Base-by-base conservation (phyloP, 2,329 filamentous ascomycete species). In the Aspergillus sp. region DNA sequence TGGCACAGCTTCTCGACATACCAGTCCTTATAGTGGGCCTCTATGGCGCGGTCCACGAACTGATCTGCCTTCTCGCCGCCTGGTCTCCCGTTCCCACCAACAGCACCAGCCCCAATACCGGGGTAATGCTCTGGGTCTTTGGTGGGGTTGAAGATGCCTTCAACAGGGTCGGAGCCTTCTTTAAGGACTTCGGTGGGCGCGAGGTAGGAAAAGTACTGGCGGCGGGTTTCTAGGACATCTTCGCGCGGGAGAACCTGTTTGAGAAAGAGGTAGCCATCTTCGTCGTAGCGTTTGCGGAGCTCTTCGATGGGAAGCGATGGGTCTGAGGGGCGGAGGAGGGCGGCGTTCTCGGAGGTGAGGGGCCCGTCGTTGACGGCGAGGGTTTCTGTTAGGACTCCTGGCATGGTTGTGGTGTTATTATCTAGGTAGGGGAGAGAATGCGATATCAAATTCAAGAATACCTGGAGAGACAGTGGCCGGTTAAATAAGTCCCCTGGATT, bases 101-200 rank as follows among this genome's bases (percentile, higher is more conserved):
- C 68, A 22, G 75, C 75, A 0, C 82, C 82, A 1, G 82, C 80
- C 2, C 83, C 83, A 54, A 86, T 83, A 1, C 81, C 81, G 0
- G 81, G 81, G 56, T 76, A 83, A 40, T 81, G 73, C 15, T 72
- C 66, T 11, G 73, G 69, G 39, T 76, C 68, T 54, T 79, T 79
- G 0, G 69, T 55, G 0, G 71, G 49, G 64, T 83, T 77, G 63
- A 84, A 86, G 54, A 86, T 78, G 0, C 84, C 83, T 1, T 83
- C 75, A 0, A 83, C 77, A 0, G 81, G 75, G 4, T 76, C 68
- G 0, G 80, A 82, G 37, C 77, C 81, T 0, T 81, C 79, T 58
- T 83, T 80, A 2, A 88, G 71, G 37, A 88, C 79, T 1, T 82
- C 83, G 27, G 79, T 86, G 1, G 83, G 78, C 1, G 79, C 73